phyloP scores from a whole-genome alignment of 2,329 filamentous ascomycete species.

The Pyrenochaeta sp. region DNA sequence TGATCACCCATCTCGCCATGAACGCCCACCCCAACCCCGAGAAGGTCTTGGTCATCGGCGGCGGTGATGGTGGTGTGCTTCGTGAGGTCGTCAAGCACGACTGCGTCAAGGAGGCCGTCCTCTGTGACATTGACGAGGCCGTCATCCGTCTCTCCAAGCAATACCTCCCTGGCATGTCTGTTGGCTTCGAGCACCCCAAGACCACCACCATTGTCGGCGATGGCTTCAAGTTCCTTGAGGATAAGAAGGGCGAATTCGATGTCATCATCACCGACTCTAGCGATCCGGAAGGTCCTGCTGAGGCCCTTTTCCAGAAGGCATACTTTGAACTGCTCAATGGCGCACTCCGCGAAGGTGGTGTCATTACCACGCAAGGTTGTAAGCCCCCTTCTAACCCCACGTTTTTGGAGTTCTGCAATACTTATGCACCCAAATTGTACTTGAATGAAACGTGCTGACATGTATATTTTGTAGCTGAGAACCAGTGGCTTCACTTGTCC shows the following conservation, averaged over 20 bases:
- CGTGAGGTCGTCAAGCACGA: conserved; percentile 99
- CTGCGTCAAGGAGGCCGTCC: conserved; percentile 90
- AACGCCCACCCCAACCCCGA: conserved; percentile 98
- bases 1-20: conserved; percentile 99
- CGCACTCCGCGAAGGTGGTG: conserved; percentile 91
- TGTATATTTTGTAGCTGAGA: conserved; percentile 73
- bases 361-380: conserved; percentile 99
- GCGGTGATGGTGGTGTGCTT: conserved; percentile 95
- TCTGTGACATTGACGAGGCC: conserved; percentile 99
- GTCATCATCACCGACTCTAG: conserved; percentile 99
- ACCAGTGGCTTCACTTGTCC: conserved; percentile 97
- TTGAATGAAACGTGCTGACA: conserved; percentile 32
- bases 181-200: conserved; percentile 93
- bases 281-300: conserved; percentile 94
- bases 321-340: conserved; percentile 95
- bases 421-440: conserved; percentile 23
- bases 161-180: conserved; percentile 93
- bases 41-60: conserved; percentile 97
- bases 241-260: conserved; percentile 97
- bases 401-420: too few relatives aligned
- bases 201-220: conserved; percentile 92
- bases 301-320: conserved; percentile 96
- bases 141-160: conserved; percentile 98
- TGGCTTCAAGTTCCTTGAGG: conserved; percentile 97
- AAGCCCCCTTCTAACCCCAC: conserved; percentile 71